Percentiles rank a stretch among this genome's conserved stretches.
These are phyloP conservation scores for Mycothermus thermophilus DNA, from an alignment of 495 filamentous ascomycete species.

Conservation along the genomic window DNA sequence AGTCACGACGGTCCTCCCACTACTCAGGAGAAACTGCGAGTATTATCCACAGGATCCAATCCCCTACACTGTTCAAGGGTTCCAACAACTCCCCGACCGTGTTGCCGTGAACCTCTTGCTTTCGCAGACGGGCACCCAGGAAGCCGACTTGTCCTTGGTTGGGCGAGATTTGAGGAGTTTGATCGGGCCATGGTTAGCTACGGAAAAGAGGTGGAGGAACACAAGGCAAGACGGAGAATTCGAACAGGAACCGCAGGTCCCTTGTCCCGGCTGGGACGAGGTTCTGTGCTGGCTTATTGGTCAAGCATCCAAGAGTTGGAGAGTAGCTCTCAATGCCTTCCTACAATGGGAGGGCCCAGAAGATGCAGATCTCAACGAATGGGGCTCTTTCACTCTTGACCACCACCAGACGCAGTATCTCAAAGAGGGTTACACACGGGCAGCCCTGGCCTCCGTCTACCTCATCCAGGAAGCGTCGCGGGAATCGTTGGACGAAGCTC, in stretches of 20 bases:
- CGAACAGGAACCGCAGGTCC: constrained; percentile 6
- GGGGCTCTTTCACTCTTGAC: constrained; percentile 37
- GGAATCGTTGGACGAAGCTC: constrained; percentile 46
- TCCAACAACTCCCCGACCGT: constrained; percentile 48
- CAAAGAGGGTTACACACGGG: constrained; percentile 51
- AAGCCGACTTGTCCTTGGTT: constrained; percentile 33
- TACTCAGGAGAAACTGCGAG: constrained; percentile 71
- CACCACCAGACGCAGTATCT: constrained; percentile 41
- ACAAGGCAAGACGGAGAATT: not conserved
- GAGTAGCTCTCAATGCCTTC: constrained; percentile 45
- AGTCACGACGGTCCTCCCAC: constrained; percentile 62
- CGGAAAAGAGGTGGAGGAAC: constrained; percentile 42
- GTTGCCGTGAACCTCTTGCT: constrained; percentile 55
- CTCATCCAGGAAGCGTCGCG: constrained; percentile 44
- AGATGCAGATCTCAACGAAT: constrained; percentile 68
- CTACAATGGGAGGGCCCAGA: constrained; percentile 67
- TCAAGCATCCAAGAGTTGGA: constrained; percentile 44
- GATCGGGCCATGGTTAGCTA: constrained; percentile 73
- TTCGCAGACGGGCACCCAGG: constrained; percentile 39
- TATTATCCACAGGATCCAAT: constrained; percentile 53
- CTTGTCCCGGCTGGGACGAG: constrained; percentile 54
- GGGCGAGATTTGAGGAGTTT: constrained; percentile 62
- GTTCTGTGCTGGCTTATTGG: constrained; percentile 63
- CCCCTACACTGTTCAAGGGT: constrained; percentile 41
- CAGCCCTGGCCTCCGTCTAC: constrained; percentile 61